Conservation (phyloP, 129 eudicot species). For the Glebionis coronaria region DNA sequence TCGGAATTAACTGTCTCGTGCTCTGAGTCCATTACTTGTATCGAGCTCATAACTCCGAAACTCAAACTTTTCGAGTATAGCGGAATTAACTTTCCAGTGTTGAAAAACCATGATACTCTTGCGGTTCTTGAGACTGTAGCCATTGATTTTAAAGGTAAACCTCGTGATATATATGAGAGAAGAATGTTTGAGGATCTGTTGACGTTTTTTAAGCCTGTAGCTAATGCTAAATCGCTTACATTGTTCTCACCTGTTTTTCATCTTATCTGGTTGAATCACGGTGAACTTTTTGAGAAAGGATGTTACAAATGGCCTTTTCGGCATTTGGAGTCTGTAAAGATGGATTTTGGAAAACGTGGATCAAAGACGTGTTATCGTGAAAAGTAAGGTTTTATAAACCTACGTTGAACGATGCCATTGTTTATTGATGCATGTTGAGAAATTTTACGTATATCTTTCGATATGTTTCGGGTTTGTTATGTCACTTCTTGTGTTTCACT, state of each 20-base stretch:
- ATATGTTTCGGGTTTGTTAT: too few relatives aligned
- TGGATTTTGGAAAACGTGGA: constrained; percentile 2
- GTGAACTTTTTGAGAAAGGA: background rate
- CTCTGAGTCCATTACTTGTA: background rate
- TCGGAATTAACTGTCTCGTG: background rate
- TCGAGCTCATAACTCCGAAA: constrained; percentile 12
- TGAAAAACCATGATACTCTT: background rate
- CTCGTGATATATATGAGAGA: background rate
- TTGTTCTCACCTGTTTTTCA: background rate
- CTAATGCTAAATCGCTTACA: constrained; percentile 3
- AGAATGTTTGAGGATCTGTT: constrained; percentile 9
- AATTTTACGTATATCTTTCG: too few relatives aligned
- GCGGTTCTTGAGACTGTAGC: constrained; percentile 12
- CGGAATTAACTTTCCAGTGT: background rate
- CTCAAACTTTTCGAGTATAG: constrained; percentile 8
- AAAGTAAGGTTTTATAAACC: too few relatives aligned
- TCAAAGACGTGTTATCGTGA: too few relatives aligned
- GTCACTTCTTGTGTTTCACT: too few relatives aligned
- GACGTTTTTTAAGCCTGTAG: background rate
- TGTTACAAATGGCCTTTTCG: constrained; percentile 9
- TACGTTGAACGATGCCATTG: too few relatives aligned
- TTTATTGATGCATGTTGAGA: too few relatives aligned
- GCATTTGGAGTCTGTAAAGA: constrained; percentile 9
- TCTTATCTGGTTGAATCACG: background rate
- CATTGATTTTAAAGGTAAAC: background rate